Base-by-base conservation (phyloP, 1,284 basidiomycete species). In the Exsudoporus floridanus region DNA sequence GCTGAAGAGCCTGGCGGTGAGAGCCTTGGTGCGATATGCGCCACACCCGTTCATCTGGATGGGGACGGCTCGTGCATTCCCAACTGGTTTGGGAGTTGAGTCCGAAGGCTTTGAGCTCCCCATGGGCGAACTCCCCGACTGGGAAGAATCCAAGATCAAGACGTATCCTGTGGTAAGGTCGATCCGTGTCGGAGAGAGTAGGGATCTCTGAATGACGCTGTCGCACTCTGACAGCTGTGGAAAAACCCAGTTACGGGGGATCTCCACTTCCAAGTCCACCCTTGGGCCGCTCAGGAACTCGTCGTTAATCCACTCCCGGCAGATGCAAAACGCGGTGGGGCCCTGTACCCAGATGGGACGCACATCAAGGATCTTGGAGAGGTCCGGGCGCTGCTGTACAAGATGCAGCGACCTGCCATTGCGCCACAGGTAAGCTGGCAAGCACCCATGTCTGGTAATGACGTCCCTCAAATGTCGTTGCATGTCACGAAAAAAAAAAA, bases 1-100 rank as follows among this genome's bases (percentile, higher is more conserved):
- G 58, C 73, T 88, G 59, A 92, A 95, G 81, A 90, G 87, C 58
- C 67, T 96, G 21, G 92, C 91, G 0, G 89, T 95, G 1, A 78
- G 85, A 35, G 74, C 80, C 7, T 77, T 74, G 49, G 84, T 88
- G 52, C 75, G 73, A 56, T 90, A 89, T 63, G 77, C 83, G 0
- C 84, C 87, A 3, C 84, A 86, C 60, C 86, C 84, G 1, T 90
- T 86, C 62, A 79, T 88, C 33, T 90, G 84, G 86, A 92, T 92
- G 86, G 75, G 83, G 0, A 73, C 79, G 4, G 83, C 86, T 0
- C 76, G 74, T 37, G 81, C 86, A 0, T 66, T 78, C 49, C 73
- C 85, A 0, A 88, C 84, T 12, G 89, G 86, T 3, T 74, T 92
- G 3, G 89, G 87, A 0, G 81, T 92, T 56, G 84, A 83, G 65